Evolutionary conservation across 441 rosid genomes (phyloP).

Genomic region (Euphorbia celastroides): DNA sequence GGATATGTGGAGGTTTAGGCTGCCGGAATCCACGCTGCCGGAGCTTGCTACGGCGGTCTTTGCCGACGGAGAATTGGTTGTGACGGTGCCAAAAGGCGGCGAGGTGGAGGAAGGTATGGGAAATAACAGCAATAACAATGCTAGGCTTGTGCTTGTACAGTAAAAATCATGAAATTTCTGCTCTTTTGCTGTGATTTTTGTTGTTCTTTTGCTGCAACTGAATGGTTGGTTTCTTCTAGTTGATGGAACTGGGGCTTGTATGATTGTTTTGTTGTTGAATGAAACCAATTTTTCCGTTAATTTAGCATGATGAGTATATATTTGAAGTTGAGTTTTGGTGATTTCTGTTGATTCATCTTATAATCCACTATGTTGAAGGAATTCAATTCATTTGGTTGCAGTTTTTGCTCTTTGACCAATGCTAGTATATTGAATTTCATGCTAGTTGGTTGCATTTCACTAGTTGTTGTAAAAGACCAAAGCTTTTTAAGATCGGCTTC

Average conservation of each 20-base stretch:
- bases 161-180: constrained; percentile 24
- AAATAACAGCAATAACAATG: constrained; percentile 32
- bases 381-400: no score
- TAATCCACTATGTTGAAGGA: no score
- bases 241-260: background rate
- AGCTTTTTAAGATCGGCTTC: constrained; percentile 14
- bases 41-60: constrained; percentile 85
- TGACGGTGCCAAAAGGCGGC: constrained; percentile 73
- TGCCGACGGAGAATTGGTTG: constrained; percentile 63
- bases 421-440: background rate
- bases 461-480: constrained; percentile 1
- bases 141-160: constrained; percentile 85
- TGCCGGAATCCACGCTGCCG: constrained; percentile 82
- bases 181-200: constrained; percentile 15
- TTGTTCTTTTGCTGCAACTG: constrained; percentile 12
- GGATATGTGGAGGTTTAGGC: constrained; percentile 89
- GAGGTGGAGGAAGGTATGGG: constrained; percentile 56
- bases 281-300: constrained; percentile 16
- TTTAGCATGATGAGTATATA: constrained; percentile 13
- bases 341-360: background rate
- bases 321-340: background rate
- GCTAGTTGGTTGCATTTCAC: constrained; percentile 8
- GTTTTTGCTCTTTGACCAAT: background rate
- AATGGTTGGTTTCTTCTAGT: constrained; percentile 12
- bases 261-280: constrained; percentile 24